These are phyloP conservation scores for Tolypocladium nubicola DNA, from an alignment of 2,329 filamentous ascomycete species.

Conservation along the genomic window DNA sequence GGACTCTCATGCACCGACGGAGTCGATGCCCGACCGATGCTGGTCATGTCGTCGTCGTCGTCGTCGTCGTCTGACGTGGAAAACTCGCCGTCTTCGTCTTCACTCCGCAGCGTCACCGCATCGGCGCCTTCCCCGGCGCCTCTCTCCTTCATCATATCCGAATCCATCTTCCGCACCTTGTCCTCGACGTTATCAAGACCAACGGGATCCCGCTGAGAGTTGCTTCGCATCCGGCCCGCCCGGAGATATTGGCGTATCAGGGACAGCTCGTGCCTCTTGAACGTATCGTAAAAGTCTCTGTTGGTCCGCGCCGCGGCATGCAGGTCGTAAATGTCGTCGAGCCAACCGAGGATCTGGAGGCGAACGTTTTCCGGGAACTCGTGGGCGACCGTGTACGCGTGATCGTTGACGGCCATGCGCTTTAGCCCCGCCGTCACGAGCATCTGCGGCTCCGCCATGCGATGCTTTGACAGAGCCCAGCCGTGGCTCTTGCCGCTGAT, in stretches of 20 bases:
- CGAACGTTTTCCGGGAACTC: constrained; percentile 26
- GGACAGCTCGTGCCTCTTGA: constrained; percentile 30
- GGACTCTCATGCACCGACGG: constrained; percentile 1
- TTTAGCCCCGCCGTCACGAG: constrained; percentile 15
- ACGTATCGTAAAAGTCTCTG: constrained; percentile 31
- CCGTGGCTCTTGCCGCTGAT: constrained; percentile 36
- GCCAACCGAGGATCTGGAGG: constrained; percentile 27
- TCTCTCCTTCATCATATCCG: constrained; percentile 17
- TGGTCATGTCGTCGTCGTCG: constrained; percentile 5
- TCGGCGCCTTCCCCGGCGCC: constrained; percentile 15
- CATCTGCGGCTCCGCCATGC: constrained; percentile 22
- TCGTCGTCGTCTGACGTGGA: constrained; percentile 3
- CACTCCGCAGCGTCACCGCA: constrained; percentile 17
- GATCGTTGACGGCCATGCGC: constrained; percentile 21
- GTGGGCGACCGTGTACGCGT: constrained; percentile 18
- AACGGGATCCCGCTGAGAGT: not conserved
- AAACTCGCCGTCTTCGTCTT: constrained; percentile 13
- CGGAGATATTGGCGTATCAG: constrained; percentile 26
- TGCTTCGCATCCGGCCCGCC: constrained; percentile 10
- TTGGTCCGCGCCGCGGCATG: constrained; percentile 30
- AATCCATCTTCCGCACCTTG: constrained; percentile 21
- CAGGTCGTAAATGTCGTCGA: constrained; percentile 31
- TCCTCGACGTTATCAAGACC: constrained; percentile 17
- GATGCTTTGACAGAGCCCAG: constrained; percentile 35
- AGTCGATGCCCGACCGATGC: constrained; percentile 7